Evolutionary conservation across 192 early-diverging fungal species (phyloP), one percentile per base, ranked within the genome.

Genomic region (Backusella tarrabulga): DNA sequence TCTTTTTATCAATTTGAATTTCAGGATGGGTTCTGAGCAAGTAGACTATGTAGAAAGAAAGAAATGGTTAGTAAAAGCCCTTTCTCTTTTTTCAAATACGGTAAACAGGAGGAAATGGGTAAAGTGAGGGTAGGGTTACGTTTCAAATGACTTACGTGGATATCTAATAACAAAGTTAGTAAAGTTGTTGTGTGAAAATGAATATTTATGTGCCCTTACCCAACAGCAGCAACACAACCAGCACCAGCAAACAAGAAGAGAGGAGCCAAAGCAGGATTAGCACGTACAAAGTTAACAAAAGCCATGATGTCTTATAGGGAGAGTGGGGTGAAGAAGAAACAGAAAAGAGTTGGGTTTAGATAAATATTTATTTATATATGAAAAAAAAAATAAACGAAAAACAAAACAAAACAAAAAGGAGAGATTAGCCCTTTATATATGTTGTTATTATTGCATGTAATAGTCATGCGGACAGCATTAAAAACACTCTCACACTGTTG

Each of bases 191-290:
- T 42, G 19, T 14, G 6, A 7, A 50, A 29, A 50, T 0, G 4
- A 0, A 54, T 34, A 1, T n/a, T 15, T 19, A 71, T 66, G 8
- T 29, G 3, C 32, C 40, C 73, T 76, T 76, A 80, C 78, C 21
- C 36, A 17, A 80, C 78, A 38, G 78, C 78, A 15, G 69, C 78
- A 34, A 34, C 74, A 35, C 78, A 80, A 5, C 79, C 79, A 38
- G 38, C 70, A 32, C 79, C 79, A 34, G 74, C 74, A 44, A 80
- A 76, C 15, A 80, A 36, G 46, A 80, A 80, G 41, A 80, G 79
- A 67, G 79, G 79, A 50, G 60, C 79, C n/a, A 80, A 32, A 46
- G 79, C 79, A 35, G 79, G 79, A 68, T 80, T 80, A 67, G 38
- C 52, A 44, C 50, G 46, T 15, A 80, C 38, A 44, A 80, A 80